phyloP scores from a whole-genome alignment of 23 red algal species.

The Gracilaria domingensis region DNA sequence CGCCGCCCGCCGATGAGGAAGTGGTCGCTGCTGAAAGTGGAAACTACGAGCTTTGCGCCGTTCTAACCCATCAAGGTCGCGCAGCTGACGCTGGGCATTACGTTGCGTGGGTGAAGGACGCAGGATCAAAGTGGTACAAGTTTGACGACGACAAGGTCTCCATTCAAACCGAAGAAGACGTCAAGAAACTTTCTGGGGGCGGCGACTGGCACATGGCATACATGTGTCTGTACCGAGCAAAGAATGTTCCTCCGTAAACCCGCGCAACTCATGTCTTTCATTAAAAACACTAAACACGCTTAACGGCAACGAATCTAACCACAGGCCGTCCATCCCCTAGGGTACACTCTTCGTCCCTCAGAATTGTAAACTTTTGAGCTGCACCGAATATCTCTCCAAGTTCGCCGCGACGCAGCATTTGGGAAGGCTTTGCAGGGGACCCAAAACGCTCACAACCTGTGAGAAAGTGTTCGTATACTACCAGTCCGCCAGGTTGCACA shows the following conservation, averaged over 20 bases:
- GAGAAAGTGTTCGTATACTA: constrained; percentile 71
- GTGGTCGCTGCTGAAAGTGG: constrained; percentile 55
- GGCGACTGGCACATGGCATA: constrained; percentile 99
- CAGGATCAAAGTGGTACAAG: constrained; percentile 80
- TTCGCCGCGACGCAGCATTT: constrained; percentile 58
- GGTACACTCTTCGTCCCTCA: constrained; percentile 25
- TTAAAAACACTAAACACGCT: constrained; percentile 6
- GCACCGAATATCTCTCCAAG: constrained; percentile 39
- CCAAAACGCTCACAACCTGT: constrained; percentile 56
- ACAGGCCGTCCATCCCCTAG: constrained; percentile 60
- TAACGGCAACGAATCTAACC: constrained; percentile 51
- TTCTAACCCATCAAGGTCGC: constrained; percentile 96
- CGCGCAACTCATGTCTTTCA: background rate
- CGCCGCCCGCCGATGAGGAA: constrained; percentile 2
- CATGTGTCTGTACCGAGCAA: constrained; percentile 86
- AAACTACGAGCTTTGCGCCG: constrained; percentile 91
- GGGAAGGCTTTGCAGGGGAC: constrained; percentile 38
- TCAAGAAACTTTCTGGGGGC: constrained; percentile 86
- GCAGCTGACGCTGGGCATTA: constrained; percentile 96
- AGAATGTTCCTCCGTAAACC: constrained; percentile 15
- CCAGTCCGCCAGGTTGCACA: constrained; percentile 41
- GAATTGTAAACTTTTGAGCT: constrained; percentile 28
- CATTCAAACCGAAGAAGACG: constrained; percentile 79
- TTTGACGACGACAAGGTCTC: constrained; percentile 94
- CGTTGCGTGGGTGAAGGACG: constrained; percentile 85